Evolutionary conservation across 352 stramenopile genomes (phyloP).

Genomic region (Aphanomyces euteiches): DNA sequence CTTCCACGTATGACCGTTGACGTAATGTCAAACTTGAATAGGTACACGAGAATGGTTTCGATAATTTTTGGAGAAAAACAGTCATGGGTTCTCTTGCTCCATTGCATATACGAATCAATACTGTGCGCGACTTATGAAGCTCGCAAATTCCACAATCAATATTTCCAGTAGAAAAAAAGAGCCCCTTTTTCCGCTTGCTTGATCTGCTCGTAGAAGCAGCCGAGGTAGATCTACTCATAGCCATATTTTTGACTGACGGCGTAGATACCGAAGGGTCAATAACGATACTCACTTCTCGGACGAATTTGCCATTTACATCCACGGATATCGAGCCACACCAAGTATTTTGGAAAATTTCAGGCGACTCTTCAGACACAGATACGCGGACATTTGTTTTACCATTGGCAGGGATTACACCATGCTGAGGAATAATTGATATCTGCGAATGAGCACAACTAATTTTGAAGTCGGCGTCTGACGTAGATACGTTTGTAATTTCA

Average conservation of each 20-base stretch:
- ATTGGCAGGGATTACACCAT: constrained; percentile 12
- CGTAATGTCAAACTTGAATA: constrained; percentile 79
- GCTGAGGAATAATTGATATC: neutral
- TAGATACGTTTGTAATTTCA: constrained; percentile 22
- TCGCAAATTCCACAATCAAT: constrained; percentile 75
- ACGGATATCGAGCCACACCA: constrained; percentile 24
- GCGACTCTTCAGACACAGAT: neutral
- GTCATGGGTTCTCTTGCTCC: constrained; percentile 73
- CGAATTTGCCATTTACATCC: neutral
- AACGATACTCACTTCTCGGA: constrained; percentile 26
- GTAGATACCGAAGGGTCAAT: neutral
- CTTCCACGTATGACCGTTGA: constrained; percentile 79
- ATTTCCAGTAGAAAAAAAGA: constrained; percentile 82
- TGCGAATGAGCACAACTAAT: constrained; percentile 13
- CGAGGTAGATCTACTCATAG: constrained; percentile 8
- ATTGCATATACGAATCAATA: constrained; percentile 85
- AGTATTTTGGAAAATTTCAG: neutral
- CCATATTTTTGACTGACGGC: neutral
- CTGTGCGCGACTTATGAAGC: constrained; percentile 69
- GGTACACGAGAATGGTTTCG: constrained; percentile 67
- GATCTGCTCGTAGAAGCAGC: constrained; percentile 33
- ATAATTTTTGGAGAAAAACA: constrained; percentile 75
- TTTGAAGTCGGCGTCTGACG: neutral
- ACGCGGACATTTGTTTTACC: constrained; percentile 12
- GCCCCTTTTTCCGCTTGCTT: constrained; percentile 63